These are phyloP conservation scores for Candida caryicola DNA, from an alignment of 805 yeast genomes.

Conservation along the genomic window DNA sequence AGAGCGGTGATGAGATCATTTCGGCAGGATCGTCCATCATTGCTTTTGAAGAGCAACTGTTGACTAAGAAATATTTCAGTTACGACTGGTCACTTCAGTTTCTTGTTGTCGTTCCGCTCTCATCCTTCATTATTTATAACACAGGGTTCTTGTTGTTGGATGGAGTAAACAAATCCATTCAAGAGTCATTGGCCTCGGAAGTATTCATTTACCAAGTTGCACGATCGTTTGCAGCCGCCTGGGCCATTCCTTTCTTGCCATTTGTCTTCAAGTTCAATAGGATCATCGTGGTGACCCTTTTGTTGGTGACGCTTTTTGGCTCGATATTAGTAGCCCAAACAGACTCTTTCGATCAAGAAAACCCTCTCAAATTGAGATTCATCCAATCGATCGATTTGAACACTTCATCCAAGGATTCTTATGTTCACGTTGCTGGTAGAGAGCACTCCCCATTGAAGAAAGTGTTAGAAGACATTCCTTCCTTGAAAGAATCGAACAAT, in stretches of 20 bases:
- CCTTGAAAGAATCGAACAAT: slow-evolving; percentile 41
- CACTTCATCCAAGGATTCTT: slow-evolving; percentile 24
- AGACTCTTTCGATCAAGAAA: slow-evolving; percentile 56
- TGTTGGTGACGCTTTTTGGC: slow-evolving; percentile 28
- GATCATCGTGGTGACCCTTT: slow-evolving; percentile 41
- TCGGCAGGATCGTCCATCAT: slow-evolving; percentile 2
- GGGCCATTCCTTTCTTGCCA: slow-evolving; percentile 56
- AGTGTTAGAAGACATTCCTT: slow-evolving; percentile 61
- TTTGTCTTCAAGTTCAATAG: slow-evolving; percentile 67
- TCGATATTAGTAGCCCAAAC: slow-evolving; percentile 32
- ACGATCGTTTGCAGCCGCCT: slow-evolving; percentile 26
- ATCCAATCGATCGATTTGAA: slow-evolving; percentile 57
- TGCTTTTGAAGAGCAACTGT: slow-evolving; percentile 30
- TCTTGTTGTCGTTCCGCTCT: slow-evolving; percentile 61
- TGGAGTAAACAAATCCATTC: slow-evolving; percentile 67
- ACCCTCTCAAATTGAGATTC: slow-evolving; percentile 73
- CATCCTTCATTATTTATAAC: slow-evolving; percentile 53
- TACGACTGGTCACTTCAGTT: slow-evolving; percentile 85
- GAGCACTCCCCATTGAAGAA: slow-evolving; percentile 42
- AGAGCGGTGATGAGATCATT: background rate
- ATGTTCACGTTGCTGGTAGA: slow-evolving; percentile 51
- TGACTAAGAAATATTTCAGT: slow-evolving; percentile 41
- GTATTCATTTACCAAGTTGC: slow-evolving; percentile 27
- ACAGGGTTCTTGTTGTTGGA: slow-evolving; percentile 56
- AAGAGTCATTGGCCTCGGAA: slow-evolving; percentile 55